Evolutionary conservation across 2,329 filamentous ascomycete genomes (phyloP).

Genomic region (Fusarium dlaminii): DNA sequence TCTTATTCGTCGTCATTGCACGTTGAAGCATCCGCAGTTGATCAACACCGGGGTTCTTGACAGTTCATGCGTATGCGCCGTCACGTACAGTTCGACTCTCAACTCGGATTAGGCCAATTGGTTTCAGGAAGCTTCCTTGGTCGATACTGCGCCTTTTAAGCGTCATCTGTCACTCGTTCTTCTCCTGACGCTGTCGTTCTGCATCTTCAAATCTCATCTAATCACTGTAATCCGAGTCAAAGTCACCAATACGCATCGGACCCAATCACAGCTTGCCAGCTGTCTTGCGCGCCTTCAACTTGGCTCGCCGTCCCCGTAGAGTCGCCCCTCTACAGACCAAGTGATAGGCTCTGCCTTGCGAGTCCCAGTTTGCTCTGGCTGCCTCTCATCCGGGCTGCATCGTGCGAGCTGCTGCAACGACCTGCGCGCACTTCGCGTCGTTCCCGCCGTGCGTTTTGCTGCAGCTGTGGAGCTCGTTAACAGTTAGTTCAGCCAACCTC

Average conservation of each 20-base stretch:
- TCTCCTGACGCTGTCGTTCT: constrained; percentile 32
- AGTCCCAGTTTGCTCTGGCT: constrained; percentile 28
- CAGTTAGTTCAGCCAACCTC: constrained; percentile 42
- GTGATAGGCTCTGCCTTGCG: constrained; percentile 25
- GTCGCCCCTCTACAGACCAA: constrained; percentile 24
- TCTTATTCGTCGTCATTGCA: constrained; percentile 32
- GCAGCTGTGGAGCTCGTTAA: constrained; percentile 42
- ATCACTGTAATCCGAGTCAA: constrained; percentile 33
- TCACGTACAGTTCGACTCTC: constrained; percentile 24
- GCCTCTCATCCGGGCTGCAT: constrained; percentile 42
- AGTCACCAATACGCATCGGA: constrained; percentile 34
- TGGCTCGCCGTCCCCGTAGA: constrained; percentile 36
- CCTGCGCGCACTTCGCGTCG: constrained; percentile 35
- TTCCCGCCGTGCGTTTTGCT: constrained; percentile 34
- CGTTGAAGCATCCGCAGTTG: constrained; percentile 23
- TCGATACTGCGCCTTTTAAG: constrained; percentile 26
- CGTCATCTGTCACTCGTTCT: constrained; percentile 41
- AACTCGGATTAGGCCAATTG: constrained; percentile 39
- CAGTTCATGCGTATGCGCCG: constrained; percentile 35
- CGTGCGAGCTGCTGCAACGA: constrained; percentile 36
- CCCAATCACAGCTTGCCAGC: constrained; percentile 51
- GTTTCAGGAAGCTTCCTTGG: constrained; percentile 24
- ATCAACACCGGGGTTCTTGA: constrained; percentile 23
- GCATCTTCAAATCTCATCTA: constrained; percentile 37
- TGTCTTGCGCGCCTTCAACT: constrained; percentile 44